Evolutionary conservation across 805 yeast genomes (phyloP).

Genomic region (Kluyveromyces siamensis): DNA sequence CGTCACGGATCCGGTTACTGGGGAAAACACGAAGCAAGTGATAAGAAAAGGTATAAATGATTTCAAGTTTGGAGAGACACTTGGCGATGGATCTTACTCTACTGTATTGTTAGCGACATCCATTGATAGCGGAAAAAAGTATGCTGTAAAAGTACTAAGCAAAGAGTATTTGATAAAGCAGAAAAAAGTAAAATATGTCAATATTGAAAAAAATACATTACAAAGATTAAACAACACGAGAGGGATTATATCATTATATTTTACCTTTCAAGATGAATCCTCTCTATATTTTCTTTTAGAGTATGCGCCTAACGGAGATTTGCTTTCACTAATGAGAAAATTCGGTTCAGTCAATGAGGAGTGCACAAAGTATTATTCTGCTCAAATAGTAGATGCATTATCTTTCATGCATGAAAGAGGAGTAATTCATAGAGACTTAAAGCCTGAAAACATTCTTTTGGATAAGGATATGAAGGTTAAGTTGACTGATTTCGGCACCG

Average conservation of each 20-base stretch:
- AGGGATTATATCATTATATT: constrained; percentile 61
- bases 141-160: constrained; percentile 70
- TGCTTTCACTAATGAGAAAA: constrained; percentile 56
- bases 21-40: constrained; percentile 42
- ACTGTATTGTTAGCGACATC: constrained; percentile 86
- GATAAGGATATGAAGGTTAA: constrained; percentile 53
- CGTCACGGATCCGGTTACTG: constrained; percentile 35
- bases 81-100: constrained; percentile 96
- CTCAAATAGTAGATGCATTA: constrained; percentile 68
- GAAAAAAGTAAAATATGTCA: constrained; percentile 77
- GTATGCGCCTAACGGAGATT: constrained; percentile 74
- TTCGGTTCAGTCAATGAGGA: constrained; percentile 66
- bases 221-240: constrained; percentile 52
- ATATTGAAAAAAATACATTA: constrained; percentile 72
- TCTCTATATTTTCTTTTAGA: constrained; percentile 68
- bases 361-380: constrained; percentile 56
- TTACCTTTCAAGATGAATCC: constrained; percentile 71
- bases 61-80: constrained; percentile 76
- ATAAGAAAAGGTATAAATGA: constrained; percentile 61
- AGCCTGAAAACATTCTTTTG: constrained; percentile 72
- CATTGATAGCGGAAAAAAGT: constrained; percentile 58
- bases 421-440: constrained; percentile 71
- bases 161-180: constrained; percentile 73
- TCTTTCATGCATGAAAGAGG: constrained; percentile 67
- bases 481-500: constrained; percentile 82